These are phyloP conservation scores for Polyporus arcularius DNA, from an alignment of 768 basidiomycete genomes.

Conservation along the genomic window DNA sequence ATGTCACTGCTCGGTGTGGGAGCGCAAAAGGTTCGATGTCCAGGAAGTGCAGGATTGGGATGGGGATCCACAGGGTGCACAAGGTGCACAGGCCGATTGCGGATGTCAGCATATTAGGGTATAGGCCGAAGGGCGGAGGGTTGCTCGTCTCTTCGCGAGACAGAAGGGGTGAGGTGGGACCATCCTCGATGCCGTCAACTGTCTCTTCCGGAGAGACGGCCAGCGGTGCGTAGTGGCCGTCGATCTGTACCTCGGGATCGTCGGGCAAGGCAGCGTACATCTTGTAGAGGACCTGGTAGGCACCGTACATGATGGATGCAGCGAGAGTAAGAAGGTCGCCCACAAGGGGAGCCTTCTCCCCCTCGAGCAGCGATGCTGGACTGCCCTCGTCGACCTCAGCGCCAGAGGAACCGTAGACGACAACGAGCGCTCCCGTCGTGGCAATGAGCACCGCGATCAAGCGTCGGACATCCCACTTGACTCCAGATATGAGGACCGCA, in stretches of 20 bases:
- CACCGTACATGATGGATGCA: slow-evolving; percentile 70
- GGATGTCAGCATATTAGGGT: slow-evolving; percentile 81
- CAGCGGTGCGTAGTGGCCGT: slow-evolving; percentile 48
- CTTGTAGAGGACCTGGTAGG: slow-evolving; percentile 88
- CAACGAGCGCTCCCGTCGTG: slow-evolving; percentile 74
- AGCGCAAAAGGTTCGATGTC: slow-evolving; percentile 67
- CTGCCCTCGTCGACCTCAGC: slow-evolving; percentile 5
- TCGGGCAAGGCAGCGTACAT: slow-evolving; percentile 69
- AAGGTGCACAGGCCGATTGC: slow-evolving; percentile 79
- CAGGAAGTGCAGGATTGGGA: slow-evolving; percentile 70
- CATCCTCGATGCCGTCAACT: slow-evolving; percentile 23
- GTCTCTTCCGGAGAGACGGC: slow-evolving; percentile 37
- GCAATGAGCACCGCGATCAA: slow-evolving; percentile 78
- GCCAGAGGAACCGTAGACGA: slow-evolving; percentile 72
- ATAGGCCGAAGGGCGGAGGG: slow-evolving; percentile 79
- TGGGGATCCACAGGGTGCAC: slow-evolving; percentile 73
- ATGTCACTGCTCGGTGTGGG: slow-evolving; percentile 51
- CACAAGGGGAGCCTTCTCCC: slow-evolving; percentile 53
- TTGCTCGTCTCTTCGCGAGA: slow-evolving; percentile 40
- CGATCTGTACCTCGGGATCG: slow-evolving; percentile 53
- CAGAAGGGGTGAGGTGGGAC: slow-evolving; percentile 9
- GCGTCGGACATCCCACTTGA: slow-evolving; percentile 63
- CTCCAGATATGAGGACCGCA: slow-evolving; percentile 67
- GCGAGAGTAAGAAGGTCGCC: slow-evolving; percentile 76
- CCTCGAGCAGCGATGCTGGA: neutral